Percentiles rank a stretch among this genome's conserved stretches.
These are phyloP conservation scores for Penicillium sp. DNA, from an alignment of 2,329 filamentous ascomycete species.

Conservation along the genomic window DNA sequence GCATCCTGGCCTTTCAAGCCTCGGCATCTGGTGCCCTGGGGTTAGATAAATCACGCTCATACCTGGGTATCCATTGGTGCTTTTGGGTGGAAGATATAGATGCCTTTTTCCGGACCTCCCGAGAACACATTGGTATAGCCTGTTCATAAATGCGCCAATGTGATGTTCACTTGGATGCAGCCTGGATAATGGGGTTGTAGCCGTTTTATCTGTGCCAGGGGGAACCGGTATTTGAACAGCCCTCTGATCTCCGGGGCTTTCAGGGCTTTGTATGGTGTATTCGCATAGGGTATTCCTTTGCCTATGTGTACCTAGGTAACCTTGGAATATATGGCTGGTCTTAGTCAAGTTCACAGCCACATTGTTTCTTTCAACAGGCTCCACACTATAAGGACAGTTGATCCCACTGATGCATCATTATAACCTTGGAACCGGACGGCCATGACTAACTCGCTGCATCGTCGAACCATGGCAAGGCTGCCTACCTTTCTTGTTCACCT, in stretches of 20 bases:
- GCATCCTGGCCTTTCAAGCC: constrained; percentile 12
- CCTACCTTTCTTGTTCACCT: no score
- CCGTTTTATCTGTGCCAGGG: not conserved
- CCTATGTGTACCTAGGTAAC: constrained; percentile 9
- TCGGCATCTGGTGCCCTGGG: constrained; percentile 14
- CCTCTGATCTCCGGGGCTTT: not conserved
- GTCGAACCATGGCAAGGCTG: not conserved
- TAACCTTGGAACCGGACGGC: constrained; percentile 19
- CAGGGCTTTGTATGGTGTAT: constrained; percentile 10
- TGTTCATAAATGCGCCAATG: not conserved
- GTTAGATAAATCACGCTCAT: constrained; percentile 20
- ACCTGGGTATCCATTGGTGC: constrained; percentile 1
- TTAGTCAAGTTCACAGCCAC: constrained; percentile 17
- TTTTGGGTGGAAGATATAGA: constrained; percentile 20
- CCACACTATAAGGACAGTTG: constrained; percentile 16
- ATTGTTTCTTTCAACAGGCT: constrained; percentile 21
- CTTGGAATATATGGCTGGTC: constrained; percentile 15
- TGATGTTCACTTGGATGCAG: not conserved
- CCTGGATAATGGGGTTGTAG: not conserved
- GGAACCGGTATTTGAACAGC: not conserved
- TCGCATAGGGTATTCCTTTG: constrained; percentile 17
- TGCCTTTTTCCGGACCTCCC: constrained; percentile 18
- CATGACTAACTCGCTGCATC: constrained; percentile 8
- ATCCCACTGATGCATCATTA: constrained; percentile 30
- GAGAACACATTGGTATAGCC: constrained; percentile 7